A percentile compares a stretch with the other conserved stretches of the same genome.
Conservation (phyloP, 1,284 basidiomycete genomes). For the Ceratobasidium sp. region DNA sequence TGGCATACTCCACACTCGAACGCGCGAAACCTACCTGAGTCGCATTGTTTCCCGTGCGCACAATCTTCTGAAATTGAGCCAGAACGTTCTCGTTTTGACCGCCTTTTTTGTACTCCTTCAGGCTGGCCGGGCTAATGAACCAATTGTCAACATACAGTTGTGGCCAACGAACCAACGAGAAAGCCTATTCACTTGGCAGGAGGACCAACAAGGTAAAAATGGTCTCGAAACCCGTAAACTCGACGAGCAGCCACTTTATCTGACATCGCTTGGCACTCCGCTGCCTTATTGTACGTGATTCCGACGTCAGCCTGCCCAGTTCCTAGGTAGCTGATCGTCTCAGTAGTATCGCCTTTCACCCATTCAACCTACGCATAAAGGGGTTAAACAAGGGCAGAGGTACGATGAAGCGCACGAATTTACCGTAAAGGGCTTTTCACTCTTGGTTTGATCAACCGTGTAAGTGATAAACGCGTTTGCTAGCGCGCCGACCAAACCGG, state of each 20-base stretch:
- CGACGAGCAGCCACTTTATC: constrained; percentile 48
- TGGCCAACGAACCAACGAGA: neutral
- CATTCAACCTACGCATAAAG: constrained; percentile 53
- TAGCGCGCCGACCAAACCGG: constrained; percentile 56
- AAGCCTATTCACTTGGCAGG: neutral
- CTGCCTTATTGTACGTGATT: constrained; percentile 59
- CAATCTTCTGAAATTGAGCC: constrained; percentile 56
- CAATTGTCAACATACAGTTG: neutral
- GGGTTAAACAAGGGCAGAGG: neutral
- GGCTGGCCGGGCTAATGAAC: constrained; percentile 50
- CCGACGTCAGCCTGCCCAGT: constrained; percentile 55
- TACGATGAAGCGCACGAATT: neutral
- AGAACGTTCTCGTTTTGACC: constrained; percentile 50
- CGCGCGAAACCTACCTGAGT: constrained; percentile 46
- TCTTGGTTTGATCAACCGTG: constrained; percentile 28
- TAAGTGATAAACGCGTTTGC: constrained; percentile 56
- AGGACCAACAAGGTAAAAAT: constrained; percentile 55
- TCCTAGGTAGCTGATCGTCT: constrained; percentile 54
- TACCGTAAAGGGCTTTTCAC: constrained; percentile 48
- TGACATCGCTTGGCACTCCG: constrained; percentile 52
- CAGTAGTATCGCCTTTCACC: constrained; percentile 60
- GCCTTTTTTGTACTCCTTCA: neutral
- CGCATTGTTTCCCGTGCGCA: constrained; percentile 52
- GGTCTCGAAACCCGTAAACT: constrained; percentile 56
- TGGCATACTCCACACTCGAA: neutral